Conservation (phyloP, 495 filamentous ascomycete species). For the Opeltia flavorubescens region DNA sequence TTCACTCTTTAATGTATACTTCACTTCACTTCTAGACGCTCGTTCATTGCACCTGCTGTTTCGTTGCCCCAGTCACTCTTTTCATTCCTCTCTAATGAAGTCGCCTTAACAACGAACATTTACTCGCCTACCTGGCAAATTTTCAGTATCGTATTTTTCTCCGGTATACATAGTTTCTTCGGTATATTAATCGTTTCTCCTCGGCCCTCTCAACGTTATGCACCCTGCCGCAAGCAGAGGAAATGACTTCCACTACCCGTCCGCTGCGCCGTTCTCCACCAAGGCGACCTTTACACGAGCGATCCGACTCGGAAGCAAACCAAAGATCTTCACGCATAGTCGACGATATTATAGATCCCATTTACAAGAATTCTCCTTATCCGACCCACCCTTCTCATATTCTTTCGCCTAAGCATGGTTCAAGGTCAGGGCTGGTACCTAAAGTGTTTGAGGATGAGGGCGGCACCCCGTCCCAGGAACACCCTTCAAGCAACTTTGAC, state of each 20-base stretch:
- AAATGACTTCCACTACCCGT: slow-evolving; percentile 10
- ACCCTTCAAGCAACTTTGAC: background rate
- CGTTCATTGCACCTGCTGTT: slow-evolving; percentile 19
- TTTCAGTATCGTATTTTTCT: slow-evolving; percentile 1
- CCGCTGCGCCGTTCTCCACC: slow-evolving; percentile 19
- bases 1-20: slow-evolving; percentile 9
- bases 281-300: slow-evolving; percentile 35
- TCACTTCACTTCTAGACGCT: slow-evolving; percentile 18
- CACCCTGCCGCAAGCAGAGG: slow-evolving; percentile 5
- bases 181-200: background rate
- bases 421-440: slow-evolving; percentile 1
- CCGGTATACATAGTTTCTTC: background rate
- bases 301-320: slow-evolving; percentile 38
- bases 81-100: slow-evolving; percentile 10
- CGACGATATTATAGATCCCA: slow-evolving; percentile 23
- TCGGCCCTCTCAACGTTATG: slow-evolving; percentile 7
- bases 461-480: background rate
- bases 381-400: slow-evolving; percentile 40
- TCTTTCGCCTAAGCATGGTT: slow-evolving; percentile 24
- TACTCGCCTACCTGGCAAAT: slow-evolving; percentile 12
- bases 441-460: slow-evolving; percentile 4
- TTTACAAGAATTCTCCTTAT: slow-evolving; percentile 33
- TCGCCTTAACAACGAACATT: slow-evolving; percentile 14
- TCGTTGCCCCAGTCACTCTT: slow-evolving; percentile 16
- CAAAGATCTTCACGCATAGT: slow-evolving; percentile 26